Evolutionary conservation across 768 basidiomycete genomes (phyloP).

Genomic region (Podaxis carcinomalis): DNA sequence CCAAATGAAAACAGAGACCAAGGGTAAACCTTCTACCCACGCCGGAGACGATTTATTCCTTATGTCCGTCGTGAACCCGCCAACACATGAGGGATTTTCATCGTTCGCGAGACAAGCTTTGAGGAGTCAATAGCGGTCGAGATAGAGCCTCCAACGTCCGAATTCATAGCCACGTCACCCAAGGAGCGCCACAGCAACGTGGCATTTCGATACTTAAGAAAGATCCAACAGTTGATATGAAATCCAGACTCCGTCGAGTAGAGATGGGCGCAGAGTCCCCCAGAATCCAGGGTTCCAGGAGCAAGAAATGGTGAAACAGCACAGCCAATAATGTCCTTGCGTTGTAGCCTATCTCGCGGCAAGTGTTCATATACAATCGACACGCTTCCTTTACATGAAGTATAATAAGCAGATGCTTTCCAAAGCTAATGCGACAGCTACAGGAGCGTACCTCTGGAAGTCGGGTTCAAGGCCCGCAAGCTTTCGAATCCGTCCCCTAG

Average conservation of each 20-base stretch:
- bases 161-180: conserved; percentile 9
- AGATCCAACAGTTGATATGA: not conserved
- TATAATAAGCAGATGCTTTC: conserved; percentile 2
- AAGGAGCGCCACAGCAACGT: conserved; percentile 5
- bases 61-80: not conserved
- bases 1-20: not conserved
- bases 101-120: not conserved
- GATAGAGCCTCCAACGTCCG: conserved; percentile 3
- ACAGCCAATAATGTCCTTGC: not conserved
- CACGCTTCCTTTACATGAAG: not conserved
- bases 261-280: not conserved
- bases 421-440: conserved; percentile 5
- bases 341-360: not conserved
- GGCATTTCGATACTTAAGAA: conserved; percentile 2
- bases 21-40: not conserved
- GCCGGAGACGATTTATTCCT: not conserved
- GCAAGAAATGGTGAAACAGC: not conserved
- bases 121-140: not conserved
- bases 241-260: not conserved
- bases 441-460: conserved; percentile 6
- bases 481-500: conserved; percentile 1
- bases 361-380: not conserved
- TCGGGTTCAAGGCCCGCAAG: conserved; percentile 3
- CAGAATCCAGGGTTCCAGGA: not conserved
- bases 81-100: not conserved